Evolutionary conservation across 2,329 filamentous ascomycete species (phyloP).

Genomic region (Emmonsiellopsis sp.): DNA sequence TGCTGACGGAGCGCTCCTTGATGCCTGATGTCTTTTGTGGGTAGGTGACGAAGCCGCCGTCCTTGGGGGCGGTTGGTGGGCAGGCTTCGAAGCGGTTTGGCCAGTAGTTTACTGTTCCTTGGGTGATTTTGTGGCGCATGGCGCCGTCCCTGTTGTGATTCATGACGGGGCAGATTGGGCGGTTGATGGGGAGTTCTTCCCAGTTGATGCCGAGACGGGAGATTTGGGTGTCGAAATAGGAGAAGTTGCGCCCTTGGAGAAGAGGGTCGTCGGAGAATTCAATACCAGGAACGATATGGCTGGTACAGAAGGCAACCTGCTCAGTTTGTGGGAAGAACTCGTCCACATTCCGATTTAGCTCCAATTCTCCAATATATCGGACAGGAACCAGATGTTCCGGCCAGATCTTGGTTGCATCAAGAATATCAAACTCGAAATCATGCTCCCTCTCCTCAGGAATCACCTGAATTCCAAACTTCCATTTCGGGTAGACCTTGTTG

Average conservation of each 20-base stretch:
- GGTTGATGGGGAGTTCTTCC: slow-evolving; percentile 69
- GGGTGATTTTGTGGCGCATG: slow-evolving; percentile 63
- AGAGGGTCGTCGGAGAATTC: slow-evolving; percentile 70
- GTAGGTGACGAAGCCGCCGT: slow-evolving; percentile 63
- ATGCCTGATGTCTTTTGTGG: slow-evolving; percentile 56
- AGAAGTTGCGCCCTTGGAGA: slow-evolving; percentile 63
- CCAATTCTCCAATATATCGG: slow-evolving; percentile 67
- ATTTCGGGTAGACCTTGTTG: slow-evolving; percentile 60
- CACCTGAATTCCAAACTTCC: slow-evolving; percentile 75
- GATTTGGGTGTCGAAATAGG: slow-evolving; percentile 47
- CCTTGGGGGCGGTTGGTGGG: slow-evolving; percentile 52
- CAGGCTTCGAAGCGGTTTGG: slow-evolving; percentile 59
- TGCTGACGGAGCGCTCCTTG: slow-evolving; percentile 54
- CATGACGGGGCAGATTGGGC: slow-evolving; percentile 64
- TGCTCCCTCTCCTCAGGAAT: slow-evolving; percentile 63
- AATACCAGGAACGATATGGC: slow-evolving; percentile 69
- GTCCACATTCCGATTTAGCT: slow-evolving; percentile 70
- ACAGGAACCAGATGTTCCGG: slow-evolving; percentile 68
- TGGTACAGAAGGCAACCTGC: slow-evolving; percentile 74
- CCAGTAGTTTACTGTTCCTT: slow-evolving; percentile 70
- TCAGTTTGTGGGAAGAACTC: slow-evolving; percentile 78
- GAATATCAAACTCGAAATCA: slow-evolving; percentile 75
- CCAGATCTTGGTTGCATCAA: slow-evolving; percentile 81
- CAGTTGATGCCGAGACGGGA: slow-evolving; percentile 64
- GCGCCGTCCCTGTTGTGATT: slow-evolving; percentile 69